These are phyloP conservation scores for Pulicaria dysenterica DNA, from an alignment of 129 eudicot species.

Conservation along the genomic window DNA sequence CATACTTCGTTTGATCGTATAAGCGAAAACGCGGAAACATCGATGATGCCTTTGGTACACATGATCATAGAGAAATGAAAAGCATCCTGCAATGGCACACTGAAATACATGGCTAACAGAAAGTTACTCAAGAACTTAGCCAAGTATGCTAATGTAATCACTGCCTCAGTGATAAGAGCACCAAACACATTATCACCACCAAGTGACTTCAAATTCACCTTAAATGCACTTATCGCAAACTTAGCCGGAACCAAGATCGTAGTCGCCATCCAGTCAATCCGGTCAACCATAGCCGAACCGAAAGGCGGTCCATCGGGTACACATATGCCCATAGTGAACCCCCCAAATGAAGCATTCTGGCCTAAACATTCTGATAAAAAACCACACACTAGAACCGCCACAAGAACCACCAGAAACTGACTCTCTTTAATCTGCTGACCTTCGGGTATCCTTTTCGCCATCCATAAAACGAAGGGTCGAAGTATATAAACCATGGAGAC, in stretches of 20 bases:
- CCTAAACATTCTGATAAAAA: conserved; percentile 51
- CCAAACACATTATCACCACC: conserved; percentile 29
- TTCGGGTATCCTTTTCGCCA: conserved; percentile 46
- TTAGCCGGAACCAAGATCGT: conserved; percentile 53
- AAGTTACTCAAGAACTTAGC: conserved; percentile 54
- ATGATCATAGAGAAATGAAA: conserved; percentile 52
- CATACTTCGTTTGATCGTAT: conserved; percentile 42
- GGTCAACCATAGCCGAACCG: conserved; percentile 50
- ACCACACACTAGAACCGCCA: conserved; percentile 44
- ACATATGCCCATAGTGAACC: conserved; percentile 51
- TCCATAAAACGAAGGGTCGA: conserved; percentile 42
- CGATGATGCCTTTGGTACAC: conserved; percentile 73
- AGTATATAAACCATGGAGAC: conserved; percentile 20
- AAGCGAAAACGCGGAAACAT: conserved; percentile 37
- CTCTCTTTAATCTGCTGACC: conserved; percentile 48
- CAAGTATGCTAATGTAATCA: conserved; percentile 45
- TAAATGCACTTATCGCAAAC: conserved; percentile 44
- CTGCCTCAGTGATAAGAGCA: conserved; percentile 25
- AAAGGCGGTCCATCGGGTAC: conserved; percentile 70
- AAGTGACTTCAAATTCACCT: conserved; percentile 28
- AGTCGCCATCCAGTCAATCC: conserved; percentile 52
- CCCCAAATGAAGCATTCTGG: conserved; percentile 37
- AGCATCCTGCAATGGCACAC: conserved; percentile 48
- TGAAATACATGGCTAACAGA: conserved; percentile 36
- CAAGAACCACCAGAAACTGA: conserved; percentile 41